A percentile compares a stretch with the other conserved stretches of the same genome.
Evolutionary conservation across 352 stramenopile genomes (phyloP).

Genomic region (Saprolegnia diclina): DNA sequence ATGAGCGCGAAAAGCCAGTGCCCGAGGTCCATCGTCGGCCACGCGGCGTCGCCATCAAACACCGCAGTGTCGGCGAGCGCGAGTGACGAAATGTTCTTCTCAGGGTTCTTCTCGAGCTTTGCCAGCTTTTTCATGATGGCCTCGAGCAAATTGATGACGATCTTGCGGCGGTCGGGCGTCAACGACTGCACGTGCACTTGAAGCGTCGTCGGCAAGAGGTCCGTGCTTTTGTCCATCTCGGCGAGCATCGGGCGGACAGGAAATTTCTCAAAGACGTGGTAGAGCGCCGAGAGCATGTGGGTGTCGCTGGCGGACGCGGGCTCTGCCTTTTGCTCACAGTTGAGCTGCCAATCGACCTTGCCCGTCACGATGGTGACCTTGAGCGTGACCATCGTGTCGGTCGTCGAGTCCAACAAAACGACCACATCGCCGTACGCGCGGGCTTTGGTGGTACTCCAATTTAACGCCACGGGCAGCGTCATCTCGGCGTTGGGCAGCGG

Average conservation of each 20-base stretch:
- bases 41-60: constrained; percentile 28
- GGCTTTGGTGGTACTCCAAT: constrained; percentile 26
- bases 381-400: constrained; percentile 26
- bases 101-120: constrained; percentile 57
- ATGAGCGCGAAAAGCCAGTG: constrained; percentile 32
- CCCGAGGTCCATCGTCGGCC: constrained; percentile 27
- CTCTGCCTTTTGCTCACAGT: constrained; percentile 26
- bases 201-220: neutral
- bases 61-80: constrained; percentile 23
- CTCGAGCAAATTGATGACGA: constrained; percentile 30
- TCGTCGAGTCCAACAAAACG: constrained; percentile 31
- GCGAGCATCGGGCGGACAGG: constrained; percentile 28
- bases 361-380: constrained; percentile 31
- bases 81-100: constrained; percentile 48
- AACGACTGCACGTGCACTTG: neutral
- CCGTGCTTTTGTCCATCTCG: neutral
- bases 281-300: constrained; percentile 33
- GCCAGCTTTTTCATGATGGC: constrained; percentile 47
- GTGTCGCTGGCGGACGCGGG: neutral
- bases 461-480: neutral
- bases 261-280: constrained; percentile 56
- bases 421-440: constrained; percentile 32
- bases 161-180: neutral
- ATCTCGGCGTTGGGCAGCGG: constrained; percentile 19
- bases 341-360: constrained; percentile 28